Evolutionary conservation across 805 yeast genomes (phyloP).

Genomic region (Hanseniaspora clermontiae): DNA sequence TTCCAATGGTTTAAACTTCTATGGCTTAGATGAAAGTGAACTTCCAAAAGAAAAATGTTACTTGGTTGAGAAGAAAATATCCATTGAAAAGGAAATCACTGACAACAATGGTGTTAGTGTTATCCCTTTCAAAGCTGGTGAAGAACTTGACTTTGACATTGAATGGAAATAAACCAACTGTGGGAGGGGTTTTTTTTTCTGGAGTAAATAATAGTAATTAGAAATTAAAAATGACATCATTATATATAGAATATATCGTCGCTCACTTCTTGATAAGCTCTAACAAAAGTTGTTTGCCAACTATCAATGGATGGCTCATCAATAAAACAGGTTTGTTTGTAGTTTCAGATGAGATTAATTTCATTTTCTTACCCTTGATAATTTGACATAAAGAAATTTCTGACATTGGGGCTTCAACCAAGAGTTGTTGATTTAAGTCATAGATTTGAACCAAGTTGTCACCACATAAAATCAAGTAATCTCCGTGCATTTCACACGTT

Average conservation of each 20-base stretch:
- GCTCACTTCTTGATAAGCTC: slow-evolving; percentile 41
- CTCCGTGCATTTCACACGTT: slow-evolving; percentile 33
- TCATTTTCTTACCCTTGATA: slow-evolving; percentile 56
- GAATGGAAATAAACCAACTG: slow-evolving; percentile 67
- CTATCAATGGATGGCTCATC: slow-evolving; percentile 53
- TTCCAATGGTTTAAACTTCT: slow-evolving; percentile 60
- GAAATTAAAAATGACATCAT: slow-evolving; percentile 68
- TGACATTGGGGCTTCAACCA: slow-evolving; percentile 28
- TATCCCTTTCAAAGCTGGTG: slow-evolving; percentile 82
- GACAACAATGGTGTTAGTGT: slow-evolving; percentile 39
- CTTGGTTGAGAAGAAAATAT: slow-evolving; percentile 40
- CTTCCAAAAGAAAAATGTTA: slow-evolving; percentile 35
- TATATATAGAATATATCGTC: slow-evolving; percentile 60
- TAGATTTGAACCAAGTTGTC: slow-evolving; percentile 63
- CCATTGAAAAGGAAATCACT: slow-evolving; percentile 42
- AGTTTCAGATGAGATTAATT: slow-evolving; percentile 29
- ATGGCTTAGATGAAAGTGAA: slow-evolving; percentile 36
- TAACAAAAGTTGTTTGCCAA: slow-evolving; percentile 47
- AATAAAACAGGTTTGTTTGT: slow-evolving; percentile 31
- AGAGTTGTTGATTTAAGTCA: slow-evolving; percentile 37
- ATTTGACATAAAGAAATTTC: slow-evolving; percentile 47
- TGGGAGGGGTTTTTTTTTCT: too few relatives aligned
- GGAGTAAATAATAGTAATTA: slow-evolving; percentile 73
- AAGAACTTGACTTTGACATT: slow-evolving; percentile 53
- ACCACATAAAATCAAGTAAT: slow-evolving; percentile 42